Base-by-base conservation (phyloP, 148 eudicot genomes). In the Amaranthus hypochondriacus region DNA sequence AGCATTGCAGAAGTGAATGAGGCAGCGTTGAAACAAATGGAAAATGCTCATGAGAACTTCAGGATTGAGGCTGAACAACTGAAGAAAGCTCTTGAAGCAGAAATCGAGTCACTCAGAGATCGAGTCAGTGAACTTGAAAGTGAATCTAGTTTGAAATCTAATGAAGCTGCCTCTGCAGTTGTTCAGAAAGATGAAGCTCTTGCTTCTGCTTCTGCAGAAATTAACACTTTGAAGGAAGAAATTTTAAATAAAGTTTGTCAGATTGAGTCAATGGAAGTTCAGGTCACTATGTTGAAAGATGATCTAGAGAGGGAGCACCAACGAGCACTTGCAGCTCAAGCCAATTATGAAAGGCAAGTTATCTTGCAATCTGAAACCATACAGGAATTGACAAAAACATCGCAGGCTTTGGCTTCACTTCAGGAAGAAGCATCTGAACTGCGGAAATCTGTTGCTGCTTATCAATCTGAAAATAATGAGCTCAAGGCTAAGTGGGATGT, bases 271-370 rank as follows among this genome's bases (percentile, higher is more conserved):
- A 21, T 89, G 81, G 97, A 90, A 77, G 75, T 86, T 47, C 87
- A 85, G 77, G 71, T 95, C 51, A 70, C 85, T 71, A 74, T 84
- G 46, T 69, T 92, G 87, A 86, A 83, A 80, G 85, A 90, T 65
- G 90, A 90, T 73, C 76, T 95, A 80, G 97, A 86, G 80, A 84
- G 77, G 70, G 96, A 89, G 79, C 97, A 87, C 74, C 82, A 86
- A 76, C 82, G 78, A 71, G 85, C 91, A 80, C 84, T 84, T 77
- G 82, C 90, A 75, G 85, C 88, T 73, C 96, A 89, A 75, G 86
- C 78, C 68, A 95, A 95, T 78, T 95, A 95, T 80, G 94, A 92
- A 79, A 87, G 99, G 83, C 99, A 95, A 94, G 97, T 95, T 78
- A 84, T 95, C 56, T 81, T 89, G 75, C 99, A 92, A 84, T 86